Base-by-base conservation (phyloP, 305 asterid genomes). In the Ajuga reptans region DNA sequence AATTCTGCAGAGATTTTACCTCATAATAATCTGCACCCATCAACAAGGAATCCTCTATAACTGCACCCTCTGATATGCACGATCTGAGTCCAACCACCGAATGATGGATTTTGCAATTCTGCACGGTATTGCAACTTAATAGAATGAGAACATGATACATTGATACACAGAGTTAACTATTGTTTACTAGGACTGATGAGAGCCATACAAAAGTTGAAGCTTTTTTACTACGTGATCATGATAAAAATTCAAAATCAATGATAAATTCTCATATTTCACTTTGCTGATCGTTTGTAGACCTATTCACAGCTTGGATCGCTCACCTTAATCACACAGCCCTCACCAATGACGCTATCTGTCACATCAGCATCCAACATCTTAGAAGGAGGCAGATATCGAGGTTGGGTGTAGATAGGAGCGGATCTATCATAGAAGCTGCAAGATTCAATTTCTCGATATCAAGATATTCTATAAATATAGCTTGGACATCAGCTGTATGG, bases 361-460 rank as follows among this genome's bases (percentile, higher is more conserved):
- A 92, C 96, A 79, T 92, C 96, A 64, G 96, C 98, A 85, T 92
- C 90, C 72, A 92, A 86, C 98, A 92, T 92, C 85, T 92, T 92
- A 50, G 98, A 92, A 64, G 98, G 98, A 66, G 98, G 98, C 66
- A 92, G 77, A 72, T 89, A 92, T 51, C 98, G 87, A 74, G 98
- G 98, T 72, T 92, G 98, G 63, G 96, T 92, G 75, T 87, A 92
- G 73, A 92, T 92, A 61, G 96, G 98, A 75, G 98, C 91, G 43
- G 96, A 89, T 66, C 96, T 89, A 64, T 92, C 98, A 64, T 92
- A 92, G 78, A 92, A 92, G 87, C 98, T 92, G 82, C 85, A 80
- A 43, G 45, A 81, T 46, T 72, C 73, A 24, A 76, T 61, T 43
- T 53, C 46, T 63, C 36, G n/a, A 42, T 68, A 73, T 72, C 71